phyloP scores from a whole-genome alignment of 164 flowering plant genomes.

The Aristolochia fimbriata region DNA sequence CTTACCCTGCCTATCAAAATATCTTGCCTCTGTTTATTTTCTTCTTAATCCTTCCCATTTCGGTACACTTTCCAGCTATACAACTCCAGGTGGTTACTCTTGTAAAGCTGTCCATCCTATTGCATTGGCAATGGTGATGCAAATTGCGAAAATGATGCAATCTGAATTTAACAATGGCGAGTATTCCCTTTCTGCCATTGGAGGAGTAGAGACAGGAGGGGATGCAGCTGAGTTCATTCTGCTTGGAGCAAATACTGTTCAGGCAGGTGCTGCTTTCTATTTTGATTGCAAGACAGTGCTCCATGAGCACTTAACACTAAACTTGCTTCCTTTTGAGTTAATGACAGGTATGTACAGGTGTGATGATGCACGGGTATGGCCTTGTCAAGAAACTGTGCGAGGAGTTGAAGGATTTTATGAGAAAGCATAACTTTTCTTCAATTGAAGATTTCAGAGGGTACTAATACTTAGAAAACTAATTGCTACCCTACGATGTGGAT shows the following conservation, averaged over 20 bases:
- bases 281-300: too few relatives aligned
- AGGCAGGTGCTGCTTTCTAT: conserved; percentile 57
- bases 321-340: not conserved
- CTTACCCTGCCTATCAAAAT: conserved; percentile 3
- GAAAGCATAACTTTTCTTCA: conserved; percentile 68
- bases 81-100: conserved; percentile 98
- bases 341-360: conserved; percentile 91
- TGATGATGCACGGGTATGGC: conserved; percentile 98
- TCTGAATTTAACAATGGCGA: conserved; percentile 50
- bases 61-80: conserved; percentile 40
- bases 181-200: conserved; percentile 84
- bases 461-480: not conserved
- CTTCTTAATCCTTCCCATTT: not conserved
- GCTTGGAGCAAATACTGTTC: conserved; percentile 94
- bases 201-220: conserved; percentile 94
- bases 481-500: not conserved
- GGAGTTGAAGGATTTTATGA: conserved; percentile 93
- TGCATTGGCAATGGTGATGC: conserved; percentile 94
- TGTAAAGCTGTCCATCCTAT: conserved; percentile 95
- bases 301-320: too few relatives aligned
- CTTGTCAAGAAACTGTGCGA: conserved; percentile 69
- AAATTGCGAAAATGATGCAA: conserved; percentile 90
- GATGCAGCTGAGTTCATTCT: conserved; percentile 99
- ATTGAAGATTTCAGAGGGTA: conserved; percentile 97
- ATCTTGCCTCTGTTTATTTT: not conserved